A percentile compares a stretch with the other conserved stretches of the same genome.
Evolutionary conservation across 495 filamentous ascomycete species (phyloP).

Genomic region (Bryoglossum gracile): DNA sequence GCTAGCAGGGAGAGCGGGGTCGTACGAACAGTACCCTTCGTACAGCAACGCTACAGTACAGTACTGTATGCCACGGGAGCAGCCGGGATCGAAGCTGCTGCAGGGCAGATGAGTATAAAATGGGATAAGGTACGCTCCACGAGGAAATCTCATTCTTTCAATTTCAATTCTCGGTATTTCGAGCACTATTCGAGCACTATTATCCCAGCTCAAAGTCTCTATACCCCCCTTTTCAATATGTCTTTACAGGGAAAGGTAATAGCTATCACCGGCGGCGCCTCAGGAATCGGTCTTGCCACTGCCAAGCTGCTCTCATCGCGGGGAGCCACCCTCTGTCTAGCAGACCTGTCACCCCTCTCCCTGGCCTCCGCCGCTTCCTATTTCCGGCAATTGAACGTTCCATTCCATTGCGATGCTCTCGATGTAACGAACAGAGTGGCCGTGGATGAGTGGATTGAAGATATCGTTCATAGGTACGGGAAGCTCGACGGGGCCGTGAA

Average conservation of each 20-base stretch:
- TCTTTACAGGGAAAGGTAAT: constrained; percentile 31
- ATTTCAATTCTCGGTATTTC: no score
- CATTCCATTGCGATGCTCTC: constrained; percentile 21
- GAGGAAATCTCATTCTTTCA: neutral
- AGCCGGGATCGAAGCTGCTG: no score
- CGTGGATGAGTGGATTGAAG: constrained; percentile 28
- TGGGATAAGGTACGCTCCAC: neutral
- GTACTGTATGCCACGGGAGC: no score
- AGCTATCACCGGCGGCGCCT: constrained; percentile 46
- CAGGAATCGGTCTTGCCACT: constrained; percentile 46
- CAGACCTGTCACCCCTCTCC: constrained; percentile 33
- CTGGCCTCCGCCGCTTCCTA: constrained; percentile 19
- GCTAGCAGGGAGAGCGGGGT: no score
- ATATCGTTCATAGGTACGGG: constrained; percentile 30
- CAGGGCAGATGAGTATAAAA: neutral
- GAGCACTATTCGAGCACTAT: no score
- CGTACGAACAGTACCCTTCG: no score
- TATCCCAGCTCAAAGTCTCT: no score
- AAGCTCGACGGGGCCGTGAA: constrained; percentile 44
- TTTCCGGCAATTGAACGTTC: constrained; percentile 14
- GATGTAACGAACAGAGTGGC: constrained; percentile 33
- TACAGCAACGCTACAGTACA: no score
- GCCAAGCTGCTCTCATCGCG: constrained; percentile 35
- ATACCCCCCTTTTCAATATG: neutral
- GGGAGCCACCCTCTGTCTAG: constrained; percentile 39